Evolutionary conservation across 108 stramenopile species (phyloP), one percentile per base, ranked within the genome.

Genomic region (Conticribra weissflogii): DNA sequence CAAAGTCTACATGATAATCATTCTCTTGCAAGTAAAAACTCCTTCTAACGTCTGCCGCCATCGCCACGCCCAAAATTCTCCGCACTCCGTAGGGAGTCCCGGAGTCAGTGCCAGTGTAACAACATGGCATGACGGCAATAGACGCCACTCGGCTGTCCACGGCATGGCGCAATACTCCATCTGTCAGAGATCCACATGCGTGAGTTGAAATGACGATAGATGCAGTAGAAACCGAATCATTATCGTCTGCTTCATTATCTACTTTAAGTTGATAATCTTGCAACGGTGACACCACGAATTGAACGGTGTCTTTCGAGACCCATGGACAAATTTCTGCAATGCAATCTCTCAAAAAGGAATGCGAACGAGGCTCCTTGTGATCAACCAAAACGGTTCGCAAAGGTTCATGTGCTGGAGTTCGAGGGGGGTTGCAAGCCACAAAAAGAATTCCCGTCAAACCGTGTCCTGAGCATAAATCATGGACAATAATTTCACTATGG

Each of bases 81-180:
- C 63, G 29, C 4, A 85, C 68, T 22, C 84, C 84, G 57, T 79
- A 85, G 7, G 84, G 81, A 21, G 48, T 51, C 9, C 78, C 84
- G 15, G 46, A 55, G 27, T 79, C 84, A 14, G 84, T 82, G 15
- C 84, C 84, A 15, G 84, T 85, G 30, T 85, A 85, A 19, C 84
- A 85, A 51, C 84, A 85, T 2, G 84, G 84, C 84, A 85, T 85
- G 2, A 79, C 81, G 2, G 84, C 78, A 23, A 85, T 45, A 1
- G 78, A 72, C 21, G 68, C 60, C n/a, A 71, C 63, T 12, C 52
- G 7, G 7, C 51, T 53, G 1, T 62, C 52, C 29, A 78, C 47
- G 16, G 81, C 60, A 55, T 62, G 63, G 8, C 57, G 14, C 14
- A 82, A 22, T 7, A 78, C 81, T 46, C 54, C 19, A 54, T 82